Evolutionary conservation across 2,329 filamentous ascomycete species (phyloP), one percentile per base, ranked within the genome.

Genomic region (Trichoderma arundinaceum): DNA sequence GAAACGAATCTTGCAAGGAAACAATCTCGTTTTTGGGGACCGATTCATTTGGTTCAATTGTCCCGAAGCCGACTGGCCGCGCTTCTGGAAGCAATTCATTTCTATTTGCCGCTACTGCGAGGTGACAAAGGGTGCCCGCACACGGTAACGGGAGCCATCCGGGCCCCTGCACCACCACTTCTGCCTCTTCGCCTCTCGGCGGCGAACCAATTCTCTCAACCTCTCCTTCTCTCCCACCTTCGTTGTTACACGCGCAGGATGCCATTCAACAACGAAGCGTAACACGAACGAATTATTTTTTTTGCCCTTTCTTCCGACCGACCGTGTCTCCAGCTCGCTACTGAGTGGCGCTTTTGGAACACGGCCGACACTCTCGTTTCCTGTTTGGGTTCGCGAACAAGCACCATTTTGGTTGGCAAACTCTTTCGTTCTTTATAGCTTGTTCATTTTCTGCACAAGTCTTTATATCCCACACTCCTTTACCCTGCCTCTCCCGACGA

Each of bases 221-320:
- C 59, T 61, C 22, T 9, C 22, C 22, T 52, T 46, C 38, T 17
- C 49, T 39, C 59, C 32, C 39, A 19, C 49, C 49, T 35, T 46
- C 35, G 41, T 66, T 62, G 64, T 62, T 53, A 35, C 58, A 53
- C 38, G 64, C 64, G 54, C 64, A 48, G 56, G 64, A 66, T 66
- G 64, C 64, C 17, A 49, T 66, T 66, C 64, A 28, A 66, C 57
- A 54, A 38, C 41, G 57, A 39, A 38, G 56, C 35, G 64, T 66
- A 54, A 48, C 64, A 66, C 63, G 22, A n/a, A 33, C 46, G 52
- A 35, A 10, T 38, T 46, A 10, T 59, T 38, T 54, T 62, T 63
- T 53, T 60, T 61, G 51, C 43, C 64, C 57, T 54, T 66, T 66
- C 38, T 39, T 54, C 64, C 64, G 57, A 64, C 38, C 28, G 33